Evolutionary conservation across 2,329 filamentous ascomycete genomes (phyloP), one percentile per base, ranked within the genome.

Genomic region (Decorospora gaudefroyi): DNA sequence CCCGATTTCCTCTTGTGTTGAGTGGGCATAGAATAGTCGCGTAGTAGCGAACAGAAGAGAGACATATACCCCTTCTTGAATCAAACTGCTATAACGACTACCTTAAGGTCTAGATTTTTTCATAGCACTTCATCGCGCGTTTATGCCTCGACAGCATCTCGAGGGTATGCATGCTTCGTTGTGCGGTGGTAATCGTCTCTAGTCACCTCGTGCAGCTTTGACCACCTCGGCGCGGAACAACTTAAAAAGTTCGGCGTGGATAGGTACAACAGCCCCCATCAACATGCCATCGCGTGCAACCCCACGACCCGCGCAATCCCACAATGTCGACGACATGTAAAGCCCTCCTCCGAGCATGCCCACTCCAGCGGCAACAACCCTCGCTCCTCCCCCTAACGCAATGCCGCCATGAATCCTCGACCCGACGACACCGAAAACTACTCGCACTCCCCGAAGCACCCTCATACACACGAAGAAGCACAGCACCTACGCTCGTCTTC

Each of bases 341-440:
- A 59, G 35, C 65, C 12, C 42, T 65, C 29, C 27, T 61, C 26
- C 60, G 62, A 42, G 57, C 53, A 53, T 56, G 58, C 45, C 46
- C 51, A 5, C 42, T 26, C 12, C 38, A 51, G 38, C 49, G 49
- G 42, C 39, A 29, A 10, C 27, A 52, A 16, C 52, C 57, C 4
- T 53, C 57, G 1, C 52, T 64, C 37, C 51, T 64, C 19, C 60
- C 66, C 4, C 35, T 49, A 6, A 54, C 54, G 21, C 65, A 71
- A 64, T 46, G 43, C 55, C 72, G 75, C 37, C 65, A 73, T 54
- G 71, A 72, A 57, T 75, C 75, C 27, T 70, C 74, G 16, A 70
- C 70, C 41, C 71, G 74, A 31, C 70, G 75, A 39, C 75, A 74
- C 53, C 68, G 69, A 58, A 76, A 76, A 65, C 68, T 74, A 32